Evolutionary conservation across 1,284 basidiomycete genomes (phyloP).

Genomic region (Butyriboletus appendiculatus): DNA sequence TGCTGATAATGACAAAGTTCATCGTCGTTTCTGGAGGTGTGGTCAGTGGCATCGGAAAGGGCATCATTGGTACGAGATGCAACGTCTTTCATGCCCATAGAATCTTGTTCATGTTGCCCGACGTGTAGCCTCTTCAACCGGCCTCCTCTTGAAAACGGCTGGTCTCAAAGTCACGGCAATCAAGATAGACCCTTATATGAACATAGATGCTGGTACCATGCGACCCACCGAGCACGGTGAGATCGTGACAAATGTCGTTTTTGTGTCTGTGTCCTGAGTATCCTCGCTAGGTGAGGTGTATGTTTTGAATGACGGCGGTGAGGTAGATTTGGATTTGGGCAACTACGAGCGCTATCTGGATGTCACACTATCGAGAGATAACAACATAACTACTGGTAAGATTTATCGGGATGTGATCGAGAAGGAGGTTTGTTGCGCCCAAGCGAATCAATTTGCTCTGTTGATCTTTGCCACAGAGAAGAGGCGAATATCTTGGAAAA

Average conservation of each 20-base stretch:
- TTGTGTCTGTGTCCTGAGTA: constrained; percentile 16
- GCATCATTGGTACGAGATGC: constrained; percentile 82
- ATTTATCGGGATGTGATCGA: constrained; percentile 98
- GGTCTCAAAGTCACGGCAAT: constrained; percentile 98
- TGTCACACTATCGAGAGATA: constrained; percentile 91
- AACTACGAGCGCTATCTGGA: constrained; percentile 99
- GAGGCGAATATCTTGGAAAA: constrained; percentile 97
- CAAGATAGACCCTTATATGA: constrained; percentile 99
- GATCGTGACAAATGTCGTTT: constrained; percentile 27
- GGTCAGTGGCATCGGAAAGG: constrained; percentile 93
- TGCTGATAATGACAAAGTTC: constrained; percentile 74
- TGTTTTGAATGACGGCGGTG: constrained; percentile 97
- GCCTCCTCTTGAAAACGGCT: constrained; percentile 92
- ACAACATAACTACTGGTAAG: constrained; percentile 99
- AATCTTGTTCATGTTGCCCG: constrained; percentile 19
- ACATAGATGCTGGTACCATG: constrained; percentile 99
- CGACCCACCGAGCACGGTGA: constrained; percentile 96
- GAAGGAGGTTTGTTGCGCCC: constrained; percentile 74
- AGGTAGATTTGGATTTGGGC: constrained; percentile 96
- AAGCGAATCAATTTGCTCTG: constrained; percentile 9
- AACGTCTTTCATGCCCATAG: constrained; percentile 28
- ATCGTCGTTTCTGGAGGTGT: constrained; percentile 92
- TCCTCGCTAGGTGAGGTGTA: constrained; percentile 86
- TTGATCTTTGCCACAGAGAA: constrained; percentile 55
- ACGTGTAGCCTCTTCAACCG: constrained; percentile 88